Base-by-base conservation (phyloP, 768 basidiomycete genomes). In the Cystobasidium tubakii region DNA sequence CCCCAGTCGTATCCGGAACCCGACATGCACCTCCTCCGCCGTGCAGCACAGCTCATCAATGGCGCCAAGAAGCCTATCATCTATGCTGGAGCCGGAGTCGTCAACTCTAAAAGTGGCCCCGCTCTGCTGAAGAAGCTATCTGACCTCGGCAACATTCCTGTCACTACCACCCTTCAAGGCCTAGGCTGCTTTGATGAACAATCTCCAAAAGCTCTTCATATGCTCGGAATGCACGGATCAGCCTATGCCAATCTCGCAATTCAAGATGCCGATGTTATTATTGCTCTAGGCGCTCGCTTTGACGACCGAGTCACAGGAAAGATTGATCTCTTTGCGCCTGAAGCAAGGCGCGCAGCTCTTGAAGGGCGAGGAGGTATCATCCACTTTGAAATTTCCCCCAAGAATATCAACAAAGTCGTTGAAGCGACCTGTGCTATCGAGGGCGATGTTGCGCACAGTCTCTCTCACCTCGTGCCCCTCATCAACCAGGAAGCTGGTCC, bases 371-470 rank as follows among this genome's bases (percentile, higher is more conserved):
- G 96, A 13, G 96, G 96, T 39, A 94, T 99, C 83, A 96, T 99
- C 80, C 96, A 99, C 84, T 98, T 99, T 79, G 96, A 99, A 84
- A 94, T 98, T 77, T 87, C 88, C 84, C 92, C 96, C 57, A 98
- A 99, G 86, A 99, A 99, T 82, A 86, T 99, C 82, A 99, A 99
- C 86, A 99, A 99, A 83, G 93, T 99, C 75, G 87, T 98, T 66
- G 88, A 99, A 66, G 95, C 96, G 25, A 88, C 90, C 60, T 90
- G 97, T 73, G 92, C 96, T 62, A 85, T 99, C 79, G 85, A 96
- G 34, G 96, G 96, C 42, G 96, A 99, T 80, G 95, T 98, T 72
- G 86, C 90, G 33, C 84, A 88, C 66, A 93, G 90, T 80, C 82
- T 99, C 77, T 87, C 86, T 9, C 83, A 87, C 17, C 86, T 99